phyloP scores from a whole-genome alignment of 192 early-diverging fungal genomes.

The Coemansia sp. region DNA sequence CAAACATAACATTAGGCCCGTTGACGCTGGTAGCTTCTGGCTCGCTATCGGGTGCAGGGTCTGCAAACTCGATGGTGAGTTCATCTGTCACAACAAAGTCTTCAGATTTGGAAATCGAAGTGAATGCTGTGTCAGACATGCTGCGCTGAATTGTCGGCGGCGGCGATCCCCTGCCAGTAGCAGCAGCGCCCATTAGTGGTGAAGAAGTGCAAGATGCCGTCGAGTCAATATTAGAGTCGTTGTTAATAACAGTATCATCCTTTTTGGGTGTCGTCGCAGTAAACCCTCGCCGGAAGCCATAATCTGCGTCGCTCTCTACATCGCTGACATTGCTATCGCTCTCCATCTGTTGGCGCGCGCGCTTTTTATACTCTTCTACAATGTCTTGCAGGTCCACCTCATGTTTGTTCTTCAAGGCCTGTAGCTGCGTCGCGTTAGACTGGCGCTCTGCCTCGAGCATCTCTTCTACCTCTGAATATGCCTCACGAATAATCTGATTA shows the following conservation, averaged over 20 bases:
- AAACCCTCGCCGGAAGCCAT: slow-evolving; percentile 23
- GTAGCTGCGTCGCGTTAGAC: slow-evolving; percentile 31
- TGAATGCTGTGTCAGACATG: slow-evolving; percentile 17
- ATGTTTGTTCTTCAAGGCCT: slow-evolving; percentile 33
- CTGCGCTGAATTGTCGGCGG: slow-evolving; percentile 22
- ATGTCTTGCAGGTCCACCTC: slow-evolving; percentile 40
- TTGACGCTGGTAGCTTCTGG: neutral
- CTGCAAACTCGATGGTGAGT: slow-evolving; percentile 20
- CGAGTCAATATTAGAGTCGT: neutral
- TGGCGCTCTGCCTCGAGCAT: slow-evolving; percentile 48
- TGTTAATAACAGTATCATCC: neutral
- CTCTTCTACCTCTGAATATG: slow-evolving; percentile 48
- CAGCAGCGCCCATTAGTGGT: slow-evolving; percentile 8
- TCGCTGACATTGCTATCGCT: slow-evolving; percentile 24
- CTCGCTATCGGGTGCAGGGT: neutral
- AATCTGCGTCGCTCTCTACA: slow-evolving; percentile 21
- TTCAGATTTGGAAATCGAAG: neutral
- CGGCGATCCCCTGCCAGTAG: neutral
- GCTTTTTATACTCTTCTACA: slow-evolving; percentile 28
- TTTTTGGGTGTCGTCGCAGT: slow-evolving; percentile 4
- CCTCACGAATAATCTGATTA: slow-evolving; percentile 51
- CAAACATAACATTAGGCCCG: slow-evolving; percentile 7
- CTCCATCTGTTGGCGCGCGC: slow-evolving; percentile 6
- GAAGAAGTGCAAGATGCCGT: slow-evolving; percentile 22
- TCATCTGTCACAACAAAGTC: slow-evolving; percentile 4